Base-by-base conservation (phyloP, 257 asterid genomes). In the Petunia axillaris region DNA sequence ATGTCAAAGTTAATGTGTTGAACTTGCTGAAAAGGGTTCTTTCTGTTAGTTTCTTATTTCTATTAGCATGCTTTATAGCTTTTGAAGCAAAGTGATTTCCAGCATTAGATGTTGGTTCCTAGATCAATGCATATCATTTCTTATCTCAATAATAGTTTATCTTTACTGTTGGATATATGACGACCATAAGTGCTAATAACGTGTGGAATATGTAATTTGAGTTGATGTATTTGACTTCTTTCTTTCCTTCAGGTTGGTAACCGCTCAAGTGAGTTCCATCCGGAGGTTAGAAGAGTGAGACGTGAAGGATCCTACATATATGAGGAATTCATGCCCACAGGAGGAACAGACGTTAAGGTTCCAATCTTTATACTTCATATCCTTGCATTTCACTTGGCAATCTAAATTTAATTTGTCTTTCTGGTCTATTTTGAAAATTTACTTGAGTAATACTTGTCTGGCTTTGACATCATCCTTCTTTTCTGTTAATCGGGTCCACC, bases 261-360 rank as follows among this genome's bases (percentile, higher is more conserved):
- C 75, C 97, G 99, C 59, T 95, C 99, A 36, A 95, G 99, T 84
- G 99, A 95, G 85, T 95, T 95, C 85, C 98, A 89, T 89, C 99
- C 98, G 10, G 99, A 95, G 75, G 97, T 92, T 75, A 88, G 99
- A 89, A 90, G 92, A 84, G 99, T 95, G 84, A 91, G 99, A 82
- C 99, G 98, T 68, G 98, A 93, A 89, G 99, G 99, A 77, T 95
- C 99, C 79, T 95, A 95, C 84, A 94, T 95, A 78, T 95, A 95
- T 1, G 99, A 95, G 89, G 99, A 95, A 89, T 95, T 95, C 88
- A 95, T 95, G 99, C 99, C 99, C 81, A 95, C 99, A 8, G 99
- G 99, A 43, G 99, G 99, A 86, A 95, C 99, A 65, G 98, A 93
- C 86, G 98, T 95, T 60, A 95, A 95, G 99, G 99, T 95, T 83